Percentiles rank a stretch among this genome's conserved stretches.
These are phyloP conservation scores for Backusella circina DNA, from an alignment of 192 early-diverging fungal genomes.

Conservation along the genomic window DNA sequence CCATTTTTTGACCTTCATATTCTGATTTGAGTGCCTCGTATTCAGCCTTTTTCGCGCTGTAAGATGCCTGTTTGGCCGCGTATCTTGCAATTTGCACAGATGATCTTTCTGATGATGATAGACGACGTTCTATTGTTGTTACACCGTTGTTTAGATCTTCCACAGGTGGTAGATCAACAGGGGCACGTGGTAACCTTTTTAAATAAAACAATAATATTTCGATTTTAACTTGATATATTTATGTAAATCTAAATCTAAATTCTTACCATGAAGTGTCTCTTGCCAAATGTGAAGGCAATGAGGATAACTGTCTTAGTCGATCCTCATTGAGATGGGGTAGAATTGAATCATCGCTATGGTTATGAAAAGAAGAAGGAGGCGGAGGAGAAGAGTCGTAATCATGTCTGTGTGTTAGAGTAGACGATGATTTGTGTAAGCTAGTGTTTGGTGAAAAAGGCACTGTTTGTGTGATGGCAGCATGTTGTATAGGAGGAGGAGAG, in stretches of 20 bases:
- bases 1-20: slow-evolving; percentile 4
- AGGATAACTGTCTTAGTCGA: background rate
- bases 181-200: background rate
- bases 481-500: background rate
- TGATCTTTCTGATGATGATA: background rate
- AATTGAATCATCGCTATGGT: background rate
- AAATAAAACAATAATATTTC: background rate
- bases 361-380: background rate
- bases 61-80: background rate
- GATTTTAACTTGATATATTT: background rate
- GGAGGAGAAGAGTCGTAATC: background rate
- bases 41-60: background rate
- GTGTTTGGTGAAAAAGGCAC: background rate
- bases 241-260: background rate
- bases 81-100: background rate
- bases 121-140: background rate
- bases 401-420: background rate
- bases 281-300: background rate
- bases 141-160: background rate
- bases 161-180: background rate
- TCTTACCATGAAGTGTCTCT: background rate
- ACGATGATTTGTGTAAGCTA: background rate
- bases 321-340: background rate
- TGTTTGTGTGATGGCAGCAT: background rate
- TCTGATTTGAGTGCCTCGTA: background rate